Percentiles rank a stretch among this genome's conserved stretches.
These are phyloP conservation scores for Polyporus arcularius DNA, from an alignment of 768 basidiomycete species.

Conservation along the genomic window DNA sequence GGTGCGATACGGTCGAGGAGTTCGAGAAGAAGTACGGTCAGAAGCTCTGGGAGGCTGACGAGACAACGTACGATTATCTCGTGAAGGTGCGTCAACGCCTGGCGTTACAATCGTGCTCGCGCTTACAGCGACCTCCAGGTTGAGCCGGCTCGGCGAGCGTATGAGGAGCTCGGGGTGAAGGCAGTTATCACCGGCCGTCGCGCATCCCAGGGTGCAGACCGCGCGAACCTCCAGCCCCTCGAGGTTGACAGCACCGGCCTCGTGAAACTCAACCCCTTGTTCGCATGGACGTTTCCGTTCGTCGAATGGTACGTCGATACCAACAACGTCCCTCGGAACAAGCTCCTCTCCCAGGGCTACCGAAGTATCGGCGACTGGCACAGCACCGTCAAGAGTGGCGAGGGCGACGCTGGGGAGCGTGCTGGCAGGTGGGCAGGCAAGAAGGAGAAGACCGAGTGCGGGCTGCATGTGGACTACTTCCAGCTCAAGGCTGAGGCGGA, in stretches of 20 bases:
- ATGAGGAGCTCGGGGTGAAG: constrained; percentile 73
- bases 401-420: constrained; percentile 74
- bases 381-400: constrained; percentile 76
- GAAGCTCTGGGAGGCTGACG: constrained; percentile 85
- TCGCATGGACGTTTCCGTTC: constrained; percentile 79
- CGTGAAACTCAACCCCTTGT: constrained; percentile 93
- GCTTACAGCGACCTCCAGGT: constrained; percentile 50
- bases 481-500: constrained; percentile 63
- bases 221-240: constrained; percentile 78
- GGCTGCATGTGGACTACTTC: constrained; percentile 91
- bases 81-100: constrained; percentile 68
- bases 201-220: constrained; percentile 90
- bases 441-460: constrained; percentile 89
- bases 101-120: neutral
- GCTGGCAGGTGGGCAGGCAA: constrained; percentile 91
- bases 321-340: constrained; percentile 86
- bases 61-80: constrained; percentile 84
- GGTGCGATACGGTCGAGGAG: constrained; percentile 62
- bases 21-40: constrained; percentile 83
- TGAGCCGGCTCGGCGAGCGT: constrained; percentile 90
- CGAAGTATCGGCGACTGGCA: constrained; percentile 98
- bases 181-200: constrained; percentile 95
- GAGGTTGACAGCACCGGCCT: constrained; percentile 91
- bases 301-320: constrained; percentile 84
- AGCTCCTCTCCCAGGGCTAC: constrained; percentile 87